Evolutionary conservation across 257 asterid species (phyloP).

Genomic region (Nicotiana benthamiana): DNA sequence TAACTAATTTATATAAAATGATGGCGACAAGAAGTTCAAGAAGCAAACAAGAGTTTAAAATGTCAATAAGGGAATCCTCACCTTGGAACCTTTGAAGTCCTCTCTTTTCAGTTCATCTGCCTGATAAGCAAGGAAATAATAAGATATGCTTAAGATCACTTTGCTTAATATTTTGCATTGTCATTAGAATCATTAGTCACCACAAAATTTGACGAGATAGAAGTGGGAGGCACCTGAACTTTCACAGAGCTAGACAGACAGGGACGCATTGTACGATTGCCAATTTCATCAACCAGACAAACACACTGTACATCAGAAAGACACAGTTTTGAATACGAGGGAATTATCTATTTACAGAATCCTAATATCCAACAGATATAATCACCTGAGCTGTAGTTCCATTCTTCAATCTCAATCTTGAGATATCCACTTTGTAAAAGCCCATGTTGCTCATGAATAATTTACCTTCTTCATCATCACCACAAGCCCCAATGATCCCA

Average conservation of each 20-base stretch:
- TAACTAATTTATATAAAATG: not conserved
- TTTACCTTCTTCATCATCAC: conserved; percentile 78
- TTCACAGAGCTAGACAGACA: conserved; percentile 79
- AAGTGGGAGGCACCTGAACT: conserved; percentile 60
- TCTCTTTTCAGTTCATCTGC: conserved; percentile 62
- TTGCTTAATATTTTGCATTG: not conserved
- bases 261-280: conserved; percentile 97
- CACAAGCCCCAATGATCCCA: conserved; percentile 94
- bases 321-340: not conserved
- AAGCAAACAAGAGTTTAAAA: not conserved
- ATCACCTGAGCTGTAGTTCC: conserved; percentile 87
- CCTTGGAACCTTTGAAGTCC: conserved; percentile 92
- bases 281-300: conserved; percentile 89
- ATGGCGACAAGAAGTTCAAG: not conserved
- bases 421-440: conserved; percentile 52
- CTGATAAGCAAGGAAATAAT: conserved; percentile 39
- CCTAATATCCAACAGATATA: not conserved
- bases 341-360: not conserved
- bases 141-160: not conserved
- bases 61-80: conserved; percentile 20
- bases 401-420: conserved; percentile 68
- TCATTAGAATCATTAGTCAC: not conserved
- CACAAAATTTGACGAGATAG: not conserved
- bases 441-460: conserved; percentile 71
- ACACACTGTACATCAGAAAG: conserved; percentile 57